Conservation (phyloP, 352 stramenopile genomes). For the Plasmopara viticola region DNA sequence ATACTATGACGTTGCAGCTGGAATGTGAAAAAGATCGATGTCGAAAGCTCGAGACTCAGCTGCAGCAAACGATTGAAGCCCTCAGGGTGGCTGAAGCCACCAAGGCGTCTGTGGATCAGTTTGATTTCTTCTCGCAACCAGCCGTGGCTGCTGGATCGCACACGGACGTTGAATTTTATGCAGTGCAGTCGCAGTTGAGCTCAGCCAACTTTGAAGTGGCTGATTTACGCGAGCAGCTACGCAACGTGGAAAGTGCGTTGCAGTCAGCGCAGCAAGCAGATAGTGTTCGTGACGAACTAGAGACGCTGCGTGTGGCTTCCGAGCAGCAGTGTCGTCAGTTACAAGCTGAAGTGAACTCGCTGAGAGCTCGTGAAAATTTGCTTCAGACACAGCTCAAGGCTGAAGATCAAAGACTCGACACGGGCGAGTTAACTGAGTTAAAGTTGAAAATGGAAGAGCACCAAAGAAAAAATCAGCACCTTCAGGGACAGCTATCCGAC, state of each 20-base stretch:
- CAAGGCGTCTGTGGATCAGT: constrained; percentile 10
- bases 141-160: constrained; percentile 6
- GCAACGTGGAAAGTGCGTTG: constrained; percentile 24
- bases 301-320: constrained; percentile 26
- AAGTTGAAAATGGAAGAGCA: constrained; percentile 50
- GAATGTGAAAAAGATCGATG: constrained; percentile 55
- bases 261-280: constrained; percentile 24
- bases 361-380: constrained; percentile 31
- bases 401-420: constrained; percentile 12
- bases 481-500: constrained; percentile 61
- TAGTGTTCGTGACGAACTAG: constrained; percentile 26
- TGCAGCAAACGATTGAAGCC: constrained; percentile 37
- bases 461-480: constrained; percentile 68
- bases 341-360: constrained; percentile 30
- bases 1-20: constrained; percentile 61
- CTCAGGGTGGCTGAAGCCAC: constrained; percentile 24
- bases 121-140: constrained; percentile 18
- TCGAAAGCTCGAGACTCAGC: constrained; percentile 38
- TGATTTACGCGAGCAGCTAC: constrained; percentile 29
- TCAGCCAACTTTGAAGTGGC: constrained; percentile 27
- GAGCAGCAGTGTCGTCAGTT: constrained; percentile 35
- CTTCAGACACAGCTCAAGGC: constrained; percentile 30
- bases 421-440: constrained; percentile 33
- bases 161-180: constrained; percentile 31
- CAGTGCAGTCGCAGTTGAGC: constrained; percentile 33